phyloP scores from a whole-genome alignment of 1,139 yeast genomes.

The Saccharomyces hybrid region DNA sequence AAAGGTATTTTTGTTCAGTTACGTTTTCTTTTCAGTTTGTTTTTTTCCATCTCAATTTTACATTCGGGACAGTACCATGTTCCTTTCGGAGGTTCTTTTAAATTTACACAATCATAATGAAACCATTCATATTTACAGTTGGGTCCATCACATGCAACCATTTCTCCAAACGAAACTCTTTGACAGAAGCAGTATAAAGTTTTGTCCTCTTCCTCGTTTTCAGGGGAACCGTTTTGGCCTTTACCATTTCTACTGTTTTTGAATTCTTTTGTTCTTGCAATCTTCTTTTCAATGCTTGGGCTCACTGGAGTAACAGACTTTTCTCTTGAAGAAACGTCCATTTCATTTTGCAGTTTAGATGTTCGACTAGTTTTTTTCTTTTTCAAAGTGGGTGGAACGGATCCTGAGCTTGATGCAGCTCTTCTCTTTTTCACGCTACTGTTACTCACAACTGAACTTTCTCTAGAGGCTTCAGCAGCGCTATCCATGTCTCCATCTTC shows the following conservation, averaged over 20 bases:
- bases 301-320: not conserved
- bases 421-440: conserved; percentile 18
- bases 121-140: conserved; percentile 70
- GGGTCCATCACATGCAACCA: conserved; percentile 74
- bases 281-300: not conserved
- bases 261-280: not conserved
- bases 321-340: not conserved
- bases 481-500: conserved; percentile 27
- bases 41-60: conserved; percentile 27
- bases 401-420: conserved; percentile 14
- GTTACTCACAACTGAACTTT: conserved; percentile 16
- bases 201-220: conserved; percentile 34
- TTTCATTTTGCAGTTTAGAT: not conserved
- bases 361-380: conserved; percentile 19
- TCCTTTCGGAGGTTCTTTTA: conserved; percentile 59
- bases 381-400: conserved; percentile 11
- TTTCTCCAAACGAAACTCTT: conserved; percentile 62
- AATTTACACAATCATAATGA: conserved; percentile 68
- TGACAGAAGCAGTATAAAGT: conserved; percentile 61
- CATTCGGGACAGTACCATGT: conserved; percentile 73
- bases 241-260: not conserved
- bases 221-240: conserved; percentile 7
- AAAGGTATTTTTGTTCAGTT: not conserved
- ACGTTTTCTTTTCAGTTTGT: conserved; percentile 20
- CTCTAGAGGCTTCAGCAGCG: conserved; percentile 25